These are phyloP conservation scores for Taxillus chinensis DNA, from an alignment of 164 flowering plant species.

Conservation along the genomic window DNA sequence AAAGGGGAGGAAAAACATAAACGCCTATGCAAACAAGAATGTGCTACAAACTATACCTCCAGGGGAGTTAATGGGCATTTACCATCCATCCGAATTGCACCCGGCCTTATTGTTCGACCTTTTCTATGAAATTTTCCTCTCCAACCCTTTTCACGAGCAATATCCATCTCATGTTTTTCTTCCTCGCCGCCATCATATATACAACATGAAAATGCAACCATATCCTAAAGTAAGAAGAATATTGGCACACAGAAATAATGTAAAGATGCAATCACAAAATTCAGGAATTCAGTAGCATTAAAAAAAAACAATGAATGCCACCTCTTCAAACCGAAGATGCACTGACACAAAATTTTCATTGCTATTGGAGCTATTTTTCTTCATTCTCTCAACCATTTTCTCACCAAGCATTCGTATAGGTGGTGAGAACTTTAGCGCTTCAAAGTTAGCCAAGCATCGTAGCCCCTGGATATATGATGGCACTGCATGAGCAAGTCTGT, in stretches of 20 bases:
- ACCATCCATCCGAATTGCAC: slow-evolving; percentile 77
- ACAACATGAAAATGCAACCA: slow-evolving; percentile 99
- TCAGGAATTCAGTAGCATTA: neutral
- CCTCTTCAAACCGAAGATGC: slow-evolving; percentile 98
- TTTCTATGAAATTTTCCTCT: slow-evolving; percentile 76
- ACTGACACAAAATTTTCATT: slow-evolving; percentile 85
- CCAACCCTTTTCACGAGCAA: slow-evolving; percentile 86
- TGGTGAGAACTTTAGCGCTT: slow-evolving; percentile 76
- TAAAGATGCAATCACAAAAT: neutral
- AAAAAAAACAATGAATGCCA: slow-evolving; percentile 11
- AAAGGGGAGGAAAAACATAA: no score
- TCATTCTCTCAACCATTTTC: slow-evolving; percentile 76
- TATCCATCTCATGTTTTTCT: slow-evolving; percentile 91
- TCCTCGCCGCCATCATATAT: slow-evolving; percentile 91
- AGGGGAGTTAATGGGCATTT: slow-evolving; percentile 95
- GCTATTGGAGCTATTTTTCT: slow-evolving; percentile 51
- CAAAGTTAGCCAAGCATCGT: slow-evolving; percentile 83
- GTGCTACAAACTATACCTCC: slow-evolving; percentile 43
- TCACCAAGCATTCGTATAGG: slow-evolving; percentile 72
- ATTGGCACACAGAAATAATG: neutral
- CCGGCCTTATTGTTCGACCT: slow-evolving; percentile 79
- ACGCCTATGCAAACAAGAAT: no score
- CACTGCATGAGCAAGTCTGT: slow-evolving; percentile 81
- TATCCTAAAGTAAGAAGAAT: slow-evolving; percentile 43
- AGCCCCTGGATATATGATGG: slow-evolving; percentile 65